A percentile compares a stretch with the other conserved stretches of the same genome.
Evolutionary conservation across 495 filamentous ascomycete genomes (phyloP).

Genomic region (Penicillium macrosclerotiorum): DNA sequence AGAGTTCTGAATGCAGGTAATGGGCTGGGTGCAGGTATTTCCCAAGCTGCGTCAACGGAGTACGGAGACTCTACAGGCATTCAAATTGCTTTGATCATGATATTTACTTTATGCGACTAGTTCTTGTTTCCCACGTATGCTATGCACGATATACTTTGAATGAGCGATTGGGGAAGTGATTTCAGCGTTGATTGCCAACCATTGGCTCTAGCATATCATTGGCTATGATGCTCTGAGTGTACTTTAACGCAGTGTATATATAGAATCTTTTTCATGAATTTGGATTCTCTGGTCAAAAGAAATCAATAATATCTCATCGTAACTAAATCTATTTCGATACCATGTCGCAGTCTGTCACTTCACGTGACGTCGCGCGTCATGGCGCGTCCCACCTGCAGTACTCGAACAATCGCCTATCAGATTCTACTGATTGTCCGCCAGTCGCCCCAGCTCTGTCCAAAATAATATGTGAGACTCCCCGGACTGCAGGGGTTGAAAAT

Average conservation of each 20-base stretch:
- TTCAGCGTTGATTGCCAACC: slow-evolving; percentile 10
- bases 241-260: slow-evolving; percentile 27
- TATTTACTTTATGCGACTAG: slow-evolving; percentile 9
- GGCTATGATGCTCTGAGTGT: slow-evolving; percentile 21
- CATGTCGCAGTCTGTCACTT: too few relatives aligned
- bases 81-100: slow-evolving; percentile 15
- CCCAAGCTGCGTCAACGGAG: neutral
- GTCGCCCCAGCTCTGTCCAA: slow-evolving; percentile 1
- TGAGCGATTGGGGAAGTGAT: slow-evolving; percentile 9
- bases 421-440: neutral
- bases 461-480: slow-evolving; percentile 1
- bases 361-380: slow-evolving; percentile 8
- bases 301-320: too few relatives aligned
- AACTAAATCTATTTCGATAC: too few relatives aligned
- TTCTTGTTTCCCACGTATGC: slow-evolving; percentile 21
- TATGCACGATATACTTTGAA: slow-evolving; percentile 19
- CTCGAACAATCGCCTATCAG: neutral
- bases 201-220: slow-evolving; percentile 17
- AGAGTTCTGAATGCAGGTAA: slow-evolving; percentile 59
- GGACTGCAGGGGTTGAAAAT: slow-evolving; percentile 20
- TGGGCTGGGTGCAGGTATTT: neutral
- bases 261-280: slow-evolving; percentile 10
- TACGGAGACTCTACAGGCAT: neutral
- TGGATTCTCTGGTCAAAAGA: neutral
- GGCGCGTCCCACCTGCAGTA: neutral